These are phyloP conservation scores for Pelargonium australe DNA, from an alignment of 441 rosid genomes.

Conservation along the genomic window DNA sequence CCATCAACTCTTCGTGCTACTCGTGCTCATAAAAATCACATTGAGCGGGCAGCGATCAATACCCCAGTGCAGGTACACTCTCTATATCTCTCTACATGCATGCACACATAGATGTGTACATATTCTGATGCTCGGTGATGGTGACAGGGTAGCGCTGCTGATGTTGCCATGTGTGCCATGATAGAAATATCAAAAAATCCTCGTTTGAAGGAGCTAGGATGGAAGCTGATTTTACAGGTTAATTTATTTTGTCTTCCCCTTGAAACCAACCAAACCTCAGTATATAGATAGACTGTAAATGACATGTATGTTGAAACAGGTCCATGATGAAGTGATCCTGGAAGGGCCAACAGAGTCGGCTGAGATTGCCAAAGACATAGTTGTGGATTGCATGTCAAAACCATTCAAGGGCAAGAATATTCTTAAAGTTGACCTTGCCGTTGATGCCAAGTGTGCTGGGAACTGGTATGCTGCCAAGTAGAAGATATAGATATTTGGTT, in stretches of 20 bases:
- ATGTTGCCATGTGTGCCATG: slow-evolving; percentile 99
- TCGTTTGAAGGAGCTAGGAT: slow-evolving; percentile 69
- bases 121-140: slow-evolving; percentile 14
- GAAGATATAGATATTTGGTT: slow-evolving; percentile 4
- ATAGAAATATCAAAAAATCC: slow-evolving; percentile 63
- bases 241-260: slow-evolving; percentile 9
- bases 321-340: slow-evolving; percentile 95
- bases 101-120: background rate
- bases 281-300: background rate
- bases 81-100: slow-evolving; percentile 14
- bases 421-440: slow-evolving; percentile 71
- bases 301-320: slow-evolving; percentile 34
- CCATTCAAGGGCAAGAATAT: slow-evolving; percentile 74
- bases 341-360: slow-evolving; percentile 96
- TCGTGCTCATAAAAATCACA: slow-evolving; percentile 54
- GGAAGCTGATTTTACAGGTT: slow-evolving; percentile 94
- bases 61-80: slow-evolving; percentile 88
- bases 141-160: slow-evolving; percentile 96
- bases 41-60: slow-evolving; percentile 91
- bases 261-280: background rate
- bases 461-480: slow-evolving; percentile 90
- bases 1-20: slow-evolving; percentile 39
- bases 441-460: slow-evolving; percentile 90
- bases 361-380: slow-evolving; percentile 70
- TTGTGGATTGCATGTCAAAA: slow-evolving; percentile 78